Evolutionary conservation across 83 land plant genomes (phyloP), one percentile per base, ranked within the genome.

Genomic region (Picea mariana): DNA sequence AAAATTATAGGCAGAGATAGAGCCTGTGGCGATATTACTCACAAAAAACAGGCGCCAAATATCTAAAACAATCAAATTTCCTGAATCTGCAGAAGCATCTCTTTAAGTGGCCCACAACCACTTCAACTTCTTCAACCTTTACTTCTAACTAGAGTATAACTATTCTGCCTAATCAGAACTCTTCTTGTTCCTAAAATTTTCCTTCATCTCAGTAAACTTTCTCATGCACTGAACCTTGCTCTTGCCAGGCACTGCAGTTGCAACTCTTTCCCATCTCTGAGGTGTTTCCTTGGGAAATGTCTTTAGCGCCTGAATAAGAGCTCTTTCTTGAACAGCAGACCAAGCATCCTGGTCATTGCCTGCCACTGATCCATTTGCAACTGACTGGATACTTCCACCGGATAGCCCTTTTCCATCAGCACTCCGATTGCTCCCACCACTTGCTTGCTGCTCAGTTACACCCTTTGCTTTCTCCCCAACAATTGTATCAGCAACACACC

Each of bases 211-310:
- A 0, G 93, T 84, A 81, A 97, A 95, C 81, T 95, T 97, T 90
- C 91, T 95, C 90, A 92, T 93, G 87, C 99, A 97, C 69, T 97
- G 99, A 59, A 87, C 88, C 67, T 95, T 91, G 21, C 91, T 93
- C 86, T 97, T 97, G 72, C 98, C 98, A 73, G 96, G 96, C 59
- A 97, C 95, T 21, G 99, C 96, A 34, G 96, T 81, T 23, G 98
- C 92, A 71, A 95, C 95, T 71, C 99, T 89, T 44, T 97, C 99
- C 99, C 99, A 97, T 16, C 99, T 91, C 84, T 95, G 96, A 66
- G 71, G 84, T 27, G 96, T 89, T 6, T 97, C 99, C 82, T 97
- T 97, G 4, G 99, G 96, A 83, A 97, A 97, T 9, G 98, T 87
- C 83, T 97, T 97, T 76, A 97, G 77, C 64, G 98, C 98, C 81